Conservation (phyloP, 2,329 filamentous ascomycete species). For the Aspergillus pseudoviridinutans region DNA sequence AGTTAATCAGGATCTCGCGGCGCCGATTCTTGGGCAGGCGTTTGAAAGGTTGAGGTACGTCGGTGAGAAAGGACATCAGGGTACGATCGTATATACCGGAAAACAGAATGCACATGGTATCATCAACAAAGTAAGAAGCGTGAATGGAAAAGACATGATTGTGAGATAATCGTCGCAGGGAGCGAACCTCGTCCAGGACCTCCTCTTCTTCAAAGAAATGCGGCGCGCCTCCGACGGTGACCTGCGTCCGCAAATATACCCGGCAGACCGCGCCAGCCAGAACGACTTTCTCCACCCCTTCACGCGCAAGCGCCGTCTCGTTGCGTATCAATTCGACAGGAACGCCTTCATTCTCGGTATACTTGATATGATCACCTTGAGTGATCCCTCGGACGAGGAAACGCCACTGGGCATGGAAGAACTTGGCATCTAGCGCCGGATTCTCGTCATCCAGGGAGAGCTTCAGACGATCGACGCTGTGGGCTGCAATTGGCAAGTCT, state of each 20-base stretch:
- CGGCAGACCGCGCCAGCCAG: constrained; percentile 34
- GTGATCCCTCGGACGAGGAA: constrained; percentile 54
- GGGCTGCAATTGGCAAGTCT: constrained; percentile 55
- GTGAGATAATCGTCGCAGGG: constrained; percentile 38
- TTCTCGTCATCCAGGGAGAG: constrained; percentile 48
- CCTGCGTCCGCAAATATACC: constrained; percentile 36
- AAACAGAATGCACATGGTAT: constrained; percentile 42
- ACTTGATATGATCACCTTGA: constrained; percentile 56
- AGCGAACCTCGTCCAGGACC: constrained; percentile 37
- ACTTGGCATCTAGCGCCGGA: constrained; percentile 49
- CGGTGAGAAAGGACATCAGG: constrained; percentile 41
- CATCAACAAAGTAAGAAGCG: constrained; percentile 42
- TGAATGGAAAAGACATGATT: constrained; percentile 43
- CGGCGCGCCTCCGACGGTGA: constrained; percentile 34
- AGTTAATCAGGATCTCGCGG: constrained; percentile 41
- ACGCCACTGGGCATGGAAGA: constrained; percentile 58
- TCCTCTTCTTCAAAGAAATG: constrained; percentile 38
- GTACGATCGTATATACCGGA: constrained; percentile 39
- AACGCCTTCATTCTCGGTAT: constrained; percentile 56
- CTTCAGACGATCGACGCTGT: constrained; percentile 52
- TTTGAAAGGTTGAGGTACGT: constrained; percentile 41
- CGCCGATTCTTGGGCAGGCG: constrained; percentile 39
- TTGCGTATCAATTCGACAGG: constrained; percentile 53
- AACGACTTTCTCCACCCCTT: constrained; percentile 41
- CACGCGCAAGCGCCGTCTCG: constrained; percentile 28